Evolutionary conservation across 129 eudicot genomes (phyloP), one percentile per base, ranked within the genome.

Genomic region (Dittrichia graveolens): DNA sequence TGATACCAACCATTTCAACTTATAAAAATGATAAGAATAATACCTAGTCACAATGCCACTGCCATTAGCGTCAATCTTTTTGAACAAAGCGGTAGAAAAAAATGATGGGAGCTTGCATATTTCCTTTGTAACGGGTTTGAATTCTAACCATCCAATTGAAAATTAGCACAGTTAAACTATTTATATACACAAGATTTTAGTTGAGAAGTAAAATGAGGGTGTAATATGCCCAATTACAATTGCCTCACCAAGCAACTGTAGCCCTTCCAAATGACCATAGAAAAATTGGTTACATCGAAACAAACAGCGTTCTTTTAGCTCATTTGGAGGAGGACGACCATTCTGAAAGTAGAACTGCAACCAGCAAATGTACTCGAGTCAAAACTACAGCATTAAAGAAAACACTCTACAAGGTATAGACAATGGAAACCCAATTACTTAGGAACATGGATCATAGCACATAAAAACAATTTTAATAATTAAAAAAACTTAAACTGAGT

Each of bases 51-150:
- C 95, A 74, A 85, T 67, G 8, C 96, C 95, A 12, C 86, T 83
- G 61, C 75, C 69, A 48, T 81, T 74, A 13, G 67, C 79, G 54
- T 90, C 96, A 7, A 90, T 90, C 83, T 82, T 81, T 75, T 75
- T 85, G 57, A 90, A 90, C 44, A 90, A 87, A 5, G 85, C 89
- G 67, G 87, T 71, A 68, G 96, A 90, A 83, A 87, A 87, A 79
- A 87, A 90, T 18, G 96, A 87, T 15, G 96, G 95, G 16, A 90
- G 85, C 83, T 90, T 90, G 87, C 96, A 90, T 15, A 90, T 83
- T 78, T 90, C 96, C 81, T 87, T 87, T 8, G 96, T 90, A 52
- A 90, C 81, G 12, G 79, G 89, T 74, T 90, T 90, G 45, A 90
- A 90, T 85, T 90, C 96, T 89, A 84, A 14, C 16, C 65, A 59